Evolutionary conservation across 345 rosid species (phyloP), one percentile per base, ranked within the genome.

Genomic region (Salix udensis): DNA sequence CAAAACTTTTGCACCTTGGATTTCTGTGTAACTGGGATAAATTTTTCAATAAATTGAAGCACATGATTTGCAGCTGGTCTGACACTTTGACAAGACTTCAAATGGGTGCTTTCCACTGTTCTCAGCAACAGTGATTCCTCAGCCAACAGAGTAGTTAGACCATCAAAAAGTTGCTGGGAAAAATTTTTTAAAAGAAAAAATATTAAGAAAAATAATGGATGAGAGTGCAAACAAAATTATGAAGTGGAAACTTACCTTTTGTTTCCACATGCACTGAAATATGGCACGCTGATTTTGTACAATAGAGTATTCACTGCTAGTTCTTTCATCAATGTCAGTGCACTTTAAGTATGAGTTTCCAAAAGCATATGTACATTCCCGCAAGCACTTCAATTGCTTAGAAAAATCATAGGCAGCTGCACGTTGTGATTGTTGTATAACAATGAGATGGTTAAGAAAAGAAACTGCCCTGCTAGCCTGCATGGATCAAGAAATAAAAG

Each of bases 121-220:
- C 76, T 88, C 77, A 93, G 82, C 81, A 95, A 77, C 60, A 88
- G 78, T 21, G 82, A 83, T 75, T 86, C 96, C 73, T 95, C 97
- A 74, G 79, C 80, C 84, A 93, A 72, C 82, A 86, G 78, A 60
- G 80, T 66, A 67, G 65, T 74, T 65, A 91, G 74, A 77, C 84
- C 82, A 88, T 95, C 98, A 83, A 91, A 88, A 37, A 93, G 81
- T 85, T 87, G 82, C 98, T 95, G 96, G 81, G 79, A 85, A 65
- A 24, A 1, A n/a, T n/a, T 11, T 72, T 50, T 65, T 21, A 73
- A 39, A 67, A 28, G 67, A 53, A 46, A 28, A n/a, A n/a, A 2
- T 74, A 75, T 21, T 70, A 39, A 42, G 34, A 36, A 72, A 37
- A 15, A 74, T 15, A 30, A 21, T 52, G n/a, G 31, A n/a, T 11